Evolutionary conservation across 176 grass and related monocot genomes (phyloP), one percentile per base, ranked within the genome.

Genomic region (Eleusine indica): DNA sequence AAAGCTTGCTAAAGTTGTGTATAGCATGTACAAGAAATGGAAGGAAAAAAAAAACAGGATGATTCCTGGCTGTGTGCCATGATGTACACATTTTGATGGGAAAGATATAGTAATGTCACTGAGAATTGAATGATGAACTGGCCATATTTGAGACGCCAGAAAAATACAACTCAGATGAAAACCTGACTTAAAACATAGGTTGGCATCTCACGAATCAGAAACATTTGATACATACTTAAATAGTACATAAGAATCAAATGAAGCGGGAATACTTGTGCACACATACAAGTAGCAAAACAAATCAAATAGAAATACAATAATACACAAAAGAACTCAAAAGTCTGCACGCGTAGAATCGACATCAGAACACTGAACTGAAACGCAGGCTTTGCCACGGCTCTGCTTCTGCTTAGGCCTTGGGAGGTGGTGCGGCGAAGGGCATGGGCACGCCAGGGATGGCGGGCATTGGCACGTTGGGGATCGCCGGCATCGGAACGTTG

Each of bases 351-450:
- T 3, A 13, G 0, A 66, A 12, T 10, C 22, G 10, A 63, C 22
- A 4, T 14, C 15, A 18, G 4, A 5, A 79, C 18, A 70, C 7
- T 42, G 17, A 14, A 19, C 16, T 21, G 1, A 44, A 62, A 56
- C 32, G 1, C 16, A 37, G 17, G 30, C 16, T 7, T 7, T 39
- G 52, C 10, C 11, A 14, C 29, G 46, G 2, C 4, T 17, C 1
- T 9, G 35, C 4, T 51, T 17, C 1, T 9, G 35, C 4, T 51
- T 66, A 81, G 9, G 88, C 84, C 72, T 81, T 66, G 2, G 88
- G 88, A 8, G 88, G 68, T 0, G 79, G 84, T 19, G 84, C 79
- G 15, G 74, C 16, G 74, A 68, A 74, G 7, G 88, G 73, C 41
- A 78, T n/a, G 16, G 88, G 53, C 53, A 57, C 53, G 53, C 18